Evolutionary conservation across 139 green algal genomes (phyloP).

Genomic region (Chlamydomonas sphaeroides): DNA sequence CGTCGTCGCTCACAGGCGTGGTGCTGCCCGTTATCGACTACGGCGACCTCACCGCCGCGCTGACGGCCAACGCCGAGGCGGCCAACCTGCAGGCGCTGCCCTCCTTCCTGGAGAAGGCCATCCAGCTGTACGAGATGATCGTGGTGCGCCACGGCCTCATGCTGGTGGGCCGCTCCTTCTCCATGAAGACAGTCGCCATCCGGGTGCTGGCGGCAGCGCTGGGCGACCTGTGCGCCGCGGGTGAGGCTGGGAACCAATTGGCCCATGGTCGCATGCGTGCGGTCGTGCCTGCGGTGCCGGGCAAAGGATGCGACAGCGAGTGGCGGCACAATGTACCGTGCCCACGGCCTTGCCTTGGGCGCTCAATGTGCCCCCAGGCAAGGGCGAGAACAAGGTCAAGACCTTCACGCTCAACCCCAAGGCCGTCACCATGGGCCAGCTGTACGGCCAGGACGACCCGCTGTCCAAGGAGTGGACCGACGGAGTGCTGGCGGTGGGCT

Average conservation of each 20-base stretch:
- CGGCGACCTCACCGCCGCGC: constrained; percentile 54
- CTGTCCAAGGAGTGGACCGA: constrained; percentile 79
- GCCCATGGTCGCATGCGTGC: too few species aligned
- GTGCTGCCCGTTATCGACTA: constrained; percentile 69
- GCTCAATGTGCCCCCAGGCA: neutral
- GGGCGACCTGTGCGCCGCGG: constrained; percentile 50
- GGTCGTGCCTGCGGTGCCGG: too few species aligned
- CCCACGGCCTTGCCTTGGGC: too few species aligned
- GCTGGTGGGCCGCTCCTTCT: constrained; percentile 77
- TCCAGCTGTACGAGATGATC: constrained; percentile 90
- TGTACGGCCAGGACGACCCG: constrained; percentile 69
- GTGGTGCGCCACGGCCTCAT: constrained; percentile 79
- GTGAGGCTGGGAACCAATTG: too few species aligned
- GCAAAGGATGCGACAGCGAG: too few species aligned
- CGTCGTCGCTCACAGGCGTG: too few species aligned
- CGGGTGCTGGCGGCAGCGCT: constrained; percentile 65
- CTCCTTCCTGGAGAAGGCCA: constrained; percentile 71
- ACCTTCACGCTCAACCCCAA: constrained; percentile 78
- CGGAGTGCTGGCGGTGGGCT: constrained; percentile 75
- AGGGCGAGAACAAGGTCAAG: constrained; percentile 65
- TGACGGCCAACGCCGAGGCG: constrained; percentile 35
- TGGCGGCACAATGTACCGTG: too few species aligned
- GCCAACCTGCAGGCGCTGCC: constrained; percentile 63
- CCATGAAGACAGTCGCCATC: constrained; percentile 75
- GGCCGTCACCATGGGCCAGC: constrained; percentile 80